Evolutionary conservation across 169 alveolate species (phyloP).

Genomic region (Theileria luwenshuni): DNA sequence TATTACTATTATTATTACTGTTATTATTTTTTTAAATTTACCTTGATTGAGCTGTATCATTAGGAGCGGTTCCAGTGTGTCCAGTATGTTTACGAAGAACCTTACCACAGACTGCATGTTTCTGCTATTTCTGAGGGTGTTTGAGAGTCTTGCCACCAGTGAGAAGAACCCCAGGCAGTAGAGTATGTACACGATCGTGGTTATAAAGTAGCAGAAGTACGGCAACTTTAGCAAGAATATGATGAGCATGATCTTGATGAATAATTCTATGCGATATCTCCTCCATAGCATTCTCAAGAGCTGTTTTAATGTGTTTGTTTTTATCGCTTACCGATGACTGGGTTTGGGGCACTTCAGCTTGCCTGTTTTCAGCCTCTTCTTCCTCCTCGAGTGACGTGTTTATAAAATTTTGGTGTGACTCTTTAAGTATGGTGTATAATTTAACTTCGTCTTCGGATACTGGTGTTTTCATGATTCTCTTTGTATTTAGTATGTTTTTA

Average conservation of each 20-base stretch:
- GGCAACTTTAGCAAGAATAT: conserved; percentile 57
- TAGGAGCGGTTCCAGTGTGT: conserved; percentile 29
- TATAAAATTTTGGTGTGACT: neutral
- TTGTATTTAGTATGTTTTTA: conserved; percentile 27
- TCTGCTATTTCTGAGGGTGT: conserved; percentile 12
- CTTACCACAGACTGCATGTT: conserved; percentile 3
- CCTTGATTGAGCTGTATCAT: conserved; percentile 19
- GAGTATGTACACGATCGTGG: conserved; percentile 22
- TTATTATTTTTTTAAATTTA: neutral
- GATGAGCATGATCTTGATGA: conserved; percentile 41
- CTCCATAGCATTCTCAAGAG: conserved; percentile 21
- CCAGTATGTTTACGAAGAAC: neutral
- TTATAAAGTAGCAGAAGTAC: conserved; percentile 25
- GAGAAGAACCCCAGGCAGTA: conserved; percentile 20
- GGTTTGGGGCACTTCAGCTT: neutral
- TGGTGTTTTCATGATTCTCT: neutral
- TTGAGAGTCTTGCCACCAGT: conserved; percentile 1
- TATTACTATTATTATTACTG: neutral
- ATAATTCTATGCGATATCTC: conserved; percentile 46
- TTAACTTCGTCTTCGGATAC: neutral
- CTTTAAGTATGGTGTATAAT: neutral
- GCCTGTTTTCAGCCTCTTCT: neutral
- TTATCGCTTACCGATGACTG: conserved; percentile 14
- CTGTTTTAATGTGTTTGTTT: neutral
- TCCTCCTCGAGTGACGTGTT: conserved; percentile 14